A percentile compares a stretch with the other conserved stretches of the same genome.
Evolutionary conservation across 805 yeast genomes (phyloP).

Genomic region (Starmerella bombi): DNA sequence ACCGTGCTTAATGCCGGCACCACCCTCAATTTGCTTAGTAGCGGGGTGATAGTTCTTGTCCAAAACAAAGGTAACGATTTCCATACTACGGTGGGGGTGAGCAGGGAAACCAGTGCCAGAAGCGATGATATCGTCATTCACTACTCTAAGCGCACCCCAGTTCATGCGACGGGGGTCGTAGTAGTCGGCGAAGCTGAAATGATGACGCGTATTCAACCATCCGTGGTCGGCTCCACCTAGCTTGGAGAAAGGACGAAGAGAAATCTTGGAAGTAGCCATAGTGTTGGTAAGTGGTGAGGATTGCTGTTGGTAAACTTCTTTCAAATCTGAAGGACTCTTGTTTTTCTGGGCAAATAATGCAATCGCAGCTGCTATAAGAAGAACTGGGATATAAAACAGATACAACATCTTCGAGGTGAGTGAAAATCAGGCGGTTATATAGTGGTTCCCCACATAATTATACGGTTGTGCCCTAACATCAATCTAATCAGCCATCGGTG

Average conservation of each 20-base stretch:
- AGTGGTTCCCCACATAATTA: too few species aligned
- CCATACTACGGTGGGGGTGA: slow-evolving; percentile 18
- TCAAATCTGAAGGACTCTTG: background rate
- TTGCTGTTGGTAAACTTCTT: background rate
- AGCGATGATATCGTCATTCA: slow-evolving; percentile 15
- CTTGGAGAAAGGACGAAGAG: slow-evolving; percentile 12
- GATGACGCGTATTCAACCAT: slow-evolving; percentile 17
- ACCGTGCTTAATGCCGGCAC: slow-evolving; percentile 14
- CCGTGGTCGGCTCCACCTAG: slow-evolving; percentile 17
- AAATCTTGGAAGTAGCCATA: background rate
- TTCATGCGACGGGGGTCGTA: slow-evolving; percentile 15
- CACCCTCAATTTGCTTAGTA: slow-evolving; percentile 12
- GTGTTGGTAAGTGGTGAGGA: background rate
- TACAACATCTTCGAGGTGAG: too few species aligned
- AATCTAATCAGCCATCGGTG: too few species aligned
- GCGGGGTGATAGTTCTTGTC: slow-evolving; percentile 12
- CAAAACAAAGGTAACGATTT: slow-evolving; percentile 13
- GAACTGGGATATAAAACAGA: background rate
- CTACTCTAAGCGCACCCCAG: slow-evolving; percentile 19
- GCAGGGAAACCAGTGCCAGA: slow-evolving; percentile 17
- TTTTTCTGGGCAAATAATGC: background rate
- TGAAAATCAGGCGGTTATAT: too few species aligned
- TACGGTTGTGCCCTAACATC: too few species aligned
- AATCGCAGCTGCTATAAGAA: background rate
- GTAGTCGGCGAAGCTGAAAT: slow-evolving; percentile 17